Base-by-base conservation (phyloP, 345 rosid genomes). In the Ceriops zippeliana region DNA sequence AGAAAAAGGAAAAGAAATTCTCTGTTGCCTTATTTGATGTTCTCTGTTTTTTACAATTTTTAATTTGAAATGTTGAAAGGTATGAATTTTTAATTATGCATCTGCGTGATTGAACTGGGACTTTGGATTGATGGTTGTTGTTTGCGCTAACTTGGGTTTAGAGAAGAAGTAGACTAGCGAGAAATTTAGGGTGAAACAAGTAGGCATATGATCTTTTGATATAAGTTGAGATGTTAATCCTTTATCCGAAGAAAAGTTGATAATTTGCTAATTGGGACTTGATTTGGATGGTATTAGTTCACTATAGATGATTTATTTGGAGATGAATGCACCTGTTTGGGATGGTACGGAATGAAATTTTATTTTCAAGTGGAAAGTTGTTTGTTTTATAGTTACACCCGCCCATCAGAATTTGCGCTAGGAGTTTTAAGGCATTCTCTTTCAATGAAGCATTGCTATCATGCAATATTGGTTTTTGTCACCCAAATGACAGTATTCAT, bases 401-500 rank as follows among this genome's bases (percentile, higher is more conserved):
- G 52, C 60, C 24, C 11, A 28, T 15, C 51, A 51, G 30, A 52
- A 20, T 46, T 28, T 38, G 26, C 35, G 57, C 46, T 17, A 19
- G 35, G 35, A 54, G 24, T 47, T 60, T 3, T 66, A 7, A 11
- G 47, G 59, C 20, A 63, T 35, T 56, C 4, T 56, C 16, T 27
- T 56, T 3, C 30, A 56, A 21, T 26, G 13, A 20, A 5, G 4
- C 47, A 38, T 61, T 35, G 35, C 53, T 61, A n/a, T 59, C 51
- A 7, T 24, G 60, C 31, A 13, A 22, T 62, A 22, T 58, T 20
- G 20, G 3, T 35, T n/a, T 31, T 0, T 47, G 42, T 7, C 58
- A 30, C 31, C 19, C 47, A 20, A 71, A 57, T 76, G 72, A 62
- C 62, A 34, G 9, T 34, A 34, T 34, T 34, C 9, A 4, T 53